phyloP scores from a whole-genome alignment of 2,329 filamentous ascomycete species.

The Pseudogymnoascus sp. region DNA sequence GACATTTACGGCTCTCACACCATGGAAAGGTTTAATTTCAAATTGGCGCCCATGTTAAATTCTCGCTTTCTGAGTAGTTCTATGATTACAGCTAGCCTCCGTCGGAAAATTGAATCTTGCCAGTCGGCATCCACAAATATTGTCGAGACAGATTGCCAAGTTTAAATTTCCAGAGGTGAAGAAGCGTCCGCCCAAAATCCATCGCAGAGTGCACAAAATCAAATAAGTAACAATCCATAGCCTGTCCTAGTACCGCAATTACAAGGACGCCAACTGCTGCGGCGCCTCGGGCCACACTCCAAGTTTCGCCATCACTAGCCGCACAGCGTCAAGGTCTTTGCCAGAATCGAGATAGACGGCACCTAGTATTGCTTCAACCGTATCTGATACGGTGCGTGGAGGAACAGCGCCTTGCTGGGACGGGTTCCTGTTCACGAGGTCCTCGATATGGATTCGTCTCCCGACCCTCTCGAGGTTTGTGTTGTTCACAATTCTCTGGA shows the following conservation, averaged over 20 bases:
- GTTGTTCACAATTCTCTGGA: not conserved
- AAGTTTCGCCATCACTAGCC: not conserved
- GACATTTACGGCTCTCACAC: not conserved
- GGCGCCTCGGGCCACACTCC: not conserved
- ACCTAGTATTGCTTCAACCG: not conserved
- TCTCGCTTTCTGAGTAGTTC: not conserved
- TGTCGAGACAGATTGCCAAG: too few relatives aligned
- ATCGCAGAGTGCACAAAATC: not conserved
- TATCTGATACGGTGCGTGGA: not conserved
- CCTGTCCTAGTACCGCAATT: not conserved
- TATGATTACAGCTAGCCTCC: not conserved
- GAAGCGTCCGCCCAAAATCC: not conserved
- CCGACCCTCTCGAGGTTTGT: constrained; percentile 8
- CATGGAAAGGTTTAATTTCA: not conserved
- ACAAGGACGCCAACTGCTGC: not conserved
- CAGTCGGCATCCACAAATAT: not conserved
- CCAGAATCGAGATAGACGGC: not conserved
- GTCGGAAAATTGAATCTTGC: not conserved
- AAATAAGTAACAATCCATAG: not conserved
- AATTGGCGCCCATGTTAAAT: not conserved
- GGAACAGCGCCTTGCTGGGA: constrained; percentile 9
- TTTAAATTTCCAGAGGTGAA: not conserved
- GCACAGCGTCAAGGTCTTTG: not conserved
- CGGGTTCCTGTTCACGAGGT: constrained; percentile 9
- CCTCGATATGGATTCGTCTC: not conserved